These are phyloP conservation scores for Fusarium floridanum DNA, from an alignment of 2,329 filamentous ascomycete species.

Conservation along the genomic window DNA sequence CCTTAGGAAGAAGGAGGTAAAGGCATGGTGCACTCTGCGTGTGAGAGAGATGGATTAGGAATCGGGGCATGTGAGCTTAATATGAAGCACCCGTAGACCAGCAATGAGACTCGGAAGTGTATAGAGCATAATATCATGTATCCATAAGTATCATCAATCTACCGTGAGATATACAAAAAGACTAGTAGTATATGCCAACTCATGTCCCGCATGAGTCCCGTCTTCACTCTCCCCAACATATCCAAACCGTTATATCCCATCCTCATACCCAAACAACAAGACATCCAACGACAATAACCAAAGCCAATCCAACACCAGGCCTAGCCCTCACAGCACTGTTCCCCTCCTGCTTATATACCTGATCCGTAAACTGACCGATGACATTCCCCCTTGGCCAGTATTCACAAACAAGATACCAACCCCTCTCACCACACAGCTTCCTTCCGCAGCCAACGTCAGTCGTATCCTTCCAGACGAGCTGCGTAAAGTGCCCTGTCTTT, in stretches of 20 bases:
- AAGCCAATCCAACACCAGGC: constrained; percentile 26
- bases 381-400: constrained; percentile 78
- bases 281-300: constrained; percentile 33
- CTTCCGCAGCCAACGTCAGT: constrained; percentile 69
- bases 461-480: constrained; percentile 77
- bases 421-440: constrained; percentile 58
- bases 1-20: background rate
- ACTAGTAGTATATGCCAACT: constrained; percentile 2
- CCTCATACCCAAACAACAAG: constrained; percentile 19
- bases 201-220: constrained; percentile 31
- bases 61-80: background rate
- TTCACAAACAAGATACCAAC: constrained; percentile 78
- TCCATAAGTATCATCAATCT: constrained; percentile 10
- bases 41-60: background rate
- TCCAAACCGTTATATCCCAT: background rate
- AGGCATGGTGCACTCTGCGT: background rate
- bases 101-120: background rate
- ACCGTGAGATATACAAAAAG: constrained; percentile 11
- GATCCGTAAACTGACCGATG: constrained; percentile 61
- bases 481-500: constrained; percentile 78
- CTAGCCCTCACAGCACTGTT: constrained; percentile 22
- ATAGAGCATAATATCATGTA: constrained; percentile 5
- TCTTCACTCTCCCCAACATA: background rate
- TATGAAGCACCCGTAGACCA: background rate
- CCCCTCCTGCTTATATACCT: constrained; percentile 46